Evolutionary conservation across 2,329 filamentous ascomycete species (phyloP).

Genomic region (Phyllosticta paracitricarpa): DNA sequence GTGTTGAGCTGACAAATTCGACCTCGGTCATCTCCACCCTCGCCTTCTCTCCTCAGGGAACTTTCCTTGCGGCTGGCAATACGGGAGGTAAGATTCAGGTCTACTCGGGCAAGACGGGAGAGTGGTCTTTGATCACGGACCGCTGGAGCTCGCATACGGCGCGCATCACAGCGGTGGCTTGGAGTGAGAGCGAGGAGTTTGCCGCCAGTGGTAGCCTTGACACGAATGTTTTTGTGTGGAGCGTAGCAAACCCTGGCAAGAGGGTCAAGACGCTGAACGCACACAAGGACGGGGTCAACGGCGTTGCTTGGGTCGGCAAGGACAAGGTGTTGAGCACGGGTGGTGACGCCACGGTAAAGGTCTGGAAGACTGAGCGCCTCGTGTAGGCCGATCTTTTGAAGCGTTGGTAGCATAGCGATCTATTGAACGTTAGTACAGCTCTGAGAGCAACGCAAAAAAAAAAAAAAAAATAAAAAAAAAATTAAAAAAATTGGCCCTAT

Average conservation of each 20-base stretch:
- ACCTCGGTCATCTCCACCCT: slow-evolving; percentile 66
- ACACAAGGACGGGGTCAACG: slow-evolving; percentile 92
- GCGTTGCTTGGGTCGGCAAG: slow-evolving; percentile 64
- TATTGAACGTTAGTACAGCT: neutral
- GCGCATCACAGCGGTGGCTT: slow-evolving; percentile 58
- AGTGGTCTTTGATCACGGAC: slow-evolving; percentile 68
- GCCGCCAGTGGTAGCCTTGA: slow-evolving; percentile 79
- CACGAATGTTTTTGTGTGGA: slow-evolving; percentile 90
- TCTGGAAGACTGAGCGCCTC: slow-evolving; percentile 62
- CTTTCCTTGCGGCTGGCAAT: slow-evolving; percentile 71
- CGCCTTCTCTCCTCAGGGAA: slow-evolving; percentile 72
- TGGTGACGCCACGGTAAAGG: slow-evolving; percentile 81
- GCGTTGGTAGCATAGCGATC: neutral
- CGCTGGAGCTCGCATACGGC: slow-evolving; percentile 64
- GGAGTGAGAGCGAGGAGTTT: slow-evolving; percentile 63
- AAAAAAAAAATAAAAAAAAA: no score
- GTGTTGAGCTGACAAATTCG: slow-evolving; percentile 53
- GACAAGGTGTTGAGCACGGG: slow-evolving; percentile 66
- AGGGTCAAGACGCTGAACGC: slow-evolving; percentile 77
- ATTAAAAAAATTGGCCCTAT: no score
- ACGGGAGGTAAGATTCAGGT: slow-evolving; percentile 79
- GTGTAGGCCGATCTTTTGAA: neutral
- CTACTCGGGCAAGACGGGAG: slow-evolving; percentile 49
- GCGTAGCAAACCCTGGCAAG: slow-evolving; percentile 69
- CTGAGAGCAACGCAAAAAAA: no score